A percentile compares a stretch with the other conserved stretches of the same genome.
Conservation (phyloP, 2,329 filamentous ascomycete species). For the Xylaria multiplex region DNA sequence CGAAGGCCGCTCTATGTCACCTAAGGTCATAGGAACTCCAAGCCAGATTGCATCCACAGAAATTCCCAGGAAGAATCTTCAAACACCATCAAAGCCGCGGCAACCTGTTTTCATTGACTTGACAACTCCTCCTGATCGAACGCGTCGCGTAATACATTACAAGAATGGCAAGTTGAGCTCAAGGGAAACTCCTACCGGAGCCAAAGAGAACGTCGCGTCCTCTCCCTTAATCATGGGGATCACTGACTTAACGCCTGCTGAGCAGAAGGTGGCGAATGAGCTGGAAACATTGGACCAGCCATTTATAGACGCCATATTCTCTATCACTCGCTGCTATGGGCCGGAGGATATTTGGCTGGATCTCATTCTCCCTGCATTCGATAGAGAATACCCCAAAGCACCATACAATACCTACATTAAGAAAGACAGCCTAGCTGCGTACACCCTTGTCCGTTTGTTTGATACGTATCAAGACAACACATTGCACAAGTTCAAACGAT, state of each 20-base stretch:
- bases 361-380: slow-evolving; percentile 40
- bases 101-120: slow-evolving; percentile 37
- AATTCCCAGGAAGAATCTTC: neutral
- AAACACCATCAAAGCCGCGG: slow-evolving; percentile 36
- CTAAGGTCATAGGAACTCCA: neutral
- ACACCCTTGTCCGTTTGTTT: slow-evolving; percentile 42
- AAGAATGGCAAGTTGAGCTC: slow-evolving; percentile 27
- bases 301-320: slow-evolving; percentile 43
- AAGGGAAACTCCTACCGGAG: neutral
- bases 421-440: slow-evolving; percentile 34
- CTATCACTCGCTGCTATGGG: slow-evolving; percentile 26
- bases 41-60: neutral
- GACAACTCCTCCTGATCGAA: slow-evolving; percentile 34
- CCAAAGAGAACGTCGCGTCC: neutral
- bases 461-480: slow-evolving; percentile 39
- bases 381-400: slow-evolving; percentile 35
- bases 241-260: slow-evolving; percentile 40
- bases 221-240: slow-evolving; percentile 40
- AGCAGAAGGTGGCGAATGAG: slow-evolving; percentile 44
- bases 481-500: slow-evolving; percentile 26
- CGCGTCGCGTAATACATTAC: slow-evolving; percentile 12
- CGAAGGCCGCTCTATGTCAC: neutral
- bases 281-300: slow-evolving; percentile 41
- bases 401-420: slow-evolving; percentile 33
- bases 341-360: slow-evolving; percentile 45